Base-by-base conservation (phyloP, 805 yeast species). In the Hanseniaspora jakobsenii region DNA sequence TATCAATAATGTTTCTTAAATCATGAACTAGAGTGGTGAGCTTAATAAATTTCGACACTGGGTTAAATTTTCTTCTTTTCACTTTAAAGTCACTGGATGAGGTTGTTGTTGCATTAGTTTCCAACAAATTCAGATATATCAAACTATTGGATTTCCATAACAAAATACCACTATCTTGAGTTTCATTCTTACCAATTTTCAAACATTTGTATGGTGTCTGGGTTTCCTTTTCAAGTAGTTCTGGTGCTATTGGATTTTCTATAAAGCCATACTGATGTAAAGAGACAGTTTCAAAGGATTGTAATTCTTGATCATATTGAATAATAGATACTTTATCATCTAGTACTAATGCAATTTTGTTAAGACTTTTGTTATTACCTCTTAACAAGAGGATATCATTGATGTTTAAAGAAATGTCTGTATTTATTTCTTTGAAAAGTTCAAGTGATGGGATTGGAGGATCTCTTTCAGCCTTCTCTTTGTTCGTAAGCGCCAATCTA, bases 201-300 rank as follows among this genome's bases (percentile, higher is more conserved):
- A 63, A 53, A n/a, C 53, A 52, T 13, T 55, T 41, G 6, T 51
- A 55, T 6, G 55, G 53, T 3, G 31, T n/a, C n/a, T 27, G 36
- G 18, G 21, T 50, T 53, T 53, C 54, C 12, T 55, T 52, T 19
- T 60, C 52, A 18, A 61, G 61, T 43, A 69, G 75, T 38, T 69
- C 63, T 2, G 77, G 69, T 9, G 68, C 54, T 27, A 69, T 65
- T 32, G 70, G 70, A 40, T 85, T 65, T 21, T 74, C 73, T 35
- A 75, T 72, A 53, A 89, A 42, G 6, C 46, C 96, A 59, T 87
- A 91, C 57, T 73, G 85, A 62, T 91, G 98, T 41, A 91, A 64
- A 40, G 94, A 81, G 1, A 75, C 70, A 0, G 95, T 83, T 21
- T 71, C 66, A n/a, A 89, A 66, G 1, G 71, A 53, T 50, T 74